Evolutionary conservation across 106 monocot genomes (phyloP).

Genomic region (Allium fistulosum): DNA sequence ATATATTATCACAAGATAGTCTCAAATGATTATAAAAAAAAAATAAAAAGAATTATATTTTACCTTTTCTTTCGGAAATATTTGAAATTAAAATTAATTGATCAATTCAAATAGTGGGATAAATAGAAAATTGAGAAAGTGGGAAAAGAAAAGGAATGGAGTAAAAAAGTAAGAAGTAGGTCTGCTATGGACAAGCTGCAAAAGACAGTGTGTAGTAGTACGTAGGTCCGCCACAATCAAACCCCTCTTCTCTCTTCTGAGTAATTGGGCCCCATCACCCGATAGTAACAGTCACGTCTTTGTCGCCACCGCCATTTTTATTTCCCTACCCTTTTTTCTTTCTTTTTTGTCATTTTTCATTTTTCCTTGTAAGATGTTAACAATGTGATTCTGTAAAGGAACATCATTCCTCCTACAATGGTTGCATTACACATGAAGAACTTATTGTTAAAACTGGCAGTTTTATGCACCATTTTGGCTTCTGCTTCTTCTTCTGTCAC

Average conservation of each 20-base stretch:
- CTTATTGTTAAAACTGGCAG: constrained; percentile 10
- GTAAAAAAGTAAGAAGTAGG: neutral
- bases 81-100: no score
- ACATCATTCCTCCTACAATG: neutral
- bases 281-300: constrained; percentile 75
- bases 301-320: constrained; percentile 70
- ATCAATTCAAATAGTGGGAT: neutral
- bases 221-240: no score
- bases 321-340: constrained; percentile 4
- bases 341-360: neutral
- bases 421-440: neutral
- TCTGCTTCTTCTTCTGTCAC: constrained; percentile 14
- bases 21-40: no score
- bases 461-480: constrained; percentile 8
- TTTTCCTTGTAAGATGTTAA: neutral
- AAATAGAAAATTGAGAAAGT: neutral
- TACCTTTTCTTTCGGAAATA: no score
- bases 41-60: no score
- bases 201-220: no score
- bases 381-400: neutral
- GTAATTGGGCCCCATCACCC: constrained; percentile 8
- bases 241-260: neutral
- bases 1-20: no score
- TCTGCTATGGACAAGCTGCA: no score
- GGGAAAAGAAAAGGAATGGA: neutral